A percentile compares a stretch with the other conserved stretches of the same genome.
phyloP scores from a whole-genome alignment of 306 rosid genomes.

The Cercis canadensis region DNA sequence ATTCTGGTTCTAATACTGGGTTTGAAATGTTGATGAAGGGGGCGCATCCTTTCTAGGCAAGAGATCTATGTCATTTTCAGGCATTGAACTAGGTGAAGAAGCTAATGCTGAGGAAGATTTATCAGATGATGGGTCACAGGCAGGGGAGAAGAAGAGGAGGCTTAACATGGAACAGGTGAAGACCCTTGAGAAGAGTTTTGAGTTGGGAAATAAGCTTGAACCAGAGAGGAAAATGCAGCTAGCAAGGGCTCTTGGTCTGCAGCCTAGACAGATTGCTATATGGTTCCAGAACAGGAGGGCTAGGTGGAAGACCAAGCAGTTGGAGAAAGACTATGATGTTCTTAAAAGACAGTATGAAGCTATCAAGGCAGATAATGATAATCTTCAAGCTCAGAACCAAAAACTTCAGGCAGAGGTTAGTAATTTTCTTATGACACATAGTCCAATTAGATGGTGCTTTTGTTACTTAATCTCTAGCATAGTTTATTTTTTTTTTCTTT shows the following conservation, averaged over 20 bases:
- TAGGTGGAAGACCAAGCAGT: conserved; percentile 94
- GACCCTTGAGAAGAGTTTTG: conserved; percentile 94
- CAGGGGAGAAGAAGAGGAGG: conserved; percentile 92
- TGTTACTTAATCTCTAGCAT: background rate
- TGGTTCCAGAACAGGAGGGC: conserved; percentile 98
- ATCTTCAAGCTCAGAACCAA: conserved; percentile 76
- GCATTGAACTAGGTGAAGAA: conserved; percentile 77
- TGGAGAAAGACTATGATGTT: conserved; percentile 88
- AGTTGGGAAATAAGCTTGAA: conserved; percentile 91
- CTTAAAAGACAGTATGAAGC: conserved; percentile 84
- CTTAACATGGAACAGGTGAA: conserved; percentile 91
- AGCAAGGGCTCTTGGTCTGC: conserved; percentile 86
- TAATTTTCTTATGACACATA: background rate
- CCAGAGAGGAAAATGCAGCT: conserved; percentile 97
- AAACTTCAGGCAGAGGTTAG: conserved; percentile 89
- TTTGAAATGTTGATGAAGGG: conserved; percentile 54
- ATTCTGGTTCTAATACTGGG: background rate
- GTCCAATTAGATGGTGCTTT: conserved; percentile 13
- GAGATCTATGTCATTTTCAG: conserved; percentile 88
- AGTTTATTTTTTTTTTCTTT: background rate
- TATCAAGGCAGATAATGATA: conserved; percentile 74
- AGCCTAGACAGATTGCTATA: conserved; percentile 90
- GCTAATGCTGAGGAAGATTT: conserved; percentile 81
- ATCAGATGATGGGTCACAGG: conserved; percentile 90
- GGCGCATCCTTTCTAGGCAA: conserved; percentile 76